Evolutionary conservation across 129 eudicot species (phyloP).

Genomic region (Calendula officinalis): DNA sequence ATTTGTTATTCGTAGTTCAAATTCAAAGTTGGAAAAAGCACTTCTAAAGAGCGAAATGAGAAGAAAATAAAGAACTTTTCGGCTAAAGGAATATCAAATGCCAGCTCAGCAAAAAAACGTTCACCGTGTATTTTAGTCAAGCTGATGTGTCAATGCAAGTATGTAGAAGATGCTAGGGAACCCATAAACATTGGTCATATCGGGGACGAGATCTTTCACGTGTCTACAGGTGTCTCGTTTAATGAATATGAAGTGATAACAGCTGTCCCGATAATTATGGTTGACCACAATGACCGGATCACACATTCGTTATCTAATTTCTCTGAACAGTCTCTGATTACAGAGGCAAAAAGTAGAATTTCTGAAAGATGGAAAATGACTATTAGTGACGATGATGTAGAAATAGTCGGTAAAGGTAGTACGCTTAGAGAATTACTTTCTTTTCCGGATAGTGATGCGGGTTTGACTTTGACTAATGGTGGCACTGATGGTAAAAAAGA

Average conservation of each 20-base stretch:
- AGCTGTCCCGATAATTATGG: conserved; percentile 29
- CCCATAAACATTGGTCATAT: conserved; percentile 42
- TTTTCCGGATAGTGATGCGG: conserved; percentile 33
- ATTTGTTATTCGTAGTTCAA: conserved; percentile 35
- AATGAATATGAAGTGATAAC: conserved; percentile 44
- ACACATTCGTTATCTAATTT: conserved; percentile 29
- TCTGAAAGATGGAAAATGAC: conserved; percentile 48
- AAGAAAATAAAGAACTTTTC: conserved; percentile 57
- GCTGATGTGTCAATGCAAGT: conserved; percentile 37
- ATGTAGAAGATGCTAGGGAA: conserved; percentile 32
- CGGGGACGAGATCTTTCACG: conserved; percentile 54
- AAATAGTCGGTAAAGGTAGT: conserved; percentile 42
- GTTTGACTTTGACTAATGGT: conserved; percentile 41
- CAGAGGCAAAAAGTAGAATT: conserved; percentile 68
- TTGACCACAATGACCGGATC: conserved; percentile 25
- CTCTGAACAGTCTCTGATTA: conserved; percentile 52
- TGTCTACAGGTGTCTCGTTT: conserved; percentile 45
- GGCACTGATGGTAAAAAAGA: conserved; percentile 69
- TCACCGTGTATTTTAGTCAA: conserved; percentile 60
- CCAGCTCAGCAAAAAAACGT: conserved; percentile 43
- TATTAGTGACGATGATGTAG: conserved; percentile 18
- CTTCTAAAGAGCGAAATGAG: conserved; percentile 35
- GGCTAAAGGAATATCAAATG: conserved; percentile 58
- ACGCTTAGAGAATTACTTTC: conserved; percentile 70
- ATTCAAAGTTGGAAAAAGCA: conserved; percentile 41